Evolutionary conservation across 1,284 basidiomycete species (phyloP).

Genomic region (Moesziomyces antarcticus): DNA sequence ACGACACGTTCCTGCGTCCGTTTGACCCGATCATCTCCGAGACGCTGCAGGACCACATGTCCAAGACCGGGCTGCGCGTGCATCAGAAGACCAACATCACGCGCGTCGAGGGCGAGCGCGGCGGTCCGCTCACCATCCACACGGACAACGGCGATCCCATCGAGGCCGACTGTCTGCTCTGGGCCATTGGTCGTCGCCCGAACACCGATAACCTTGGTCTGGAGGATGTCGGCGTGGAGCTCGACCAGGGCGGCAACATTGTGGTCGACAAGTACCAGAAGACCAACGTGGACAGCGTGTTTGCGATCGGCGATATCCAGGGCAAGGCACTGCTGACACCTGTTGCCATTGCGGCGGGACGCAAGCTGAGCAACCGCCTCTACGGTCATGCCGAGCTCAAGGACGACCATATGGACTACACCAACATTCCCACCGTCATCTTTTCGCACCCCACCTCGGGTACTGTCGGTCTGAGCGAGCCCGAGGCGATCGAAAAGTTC

Average conservation of each 20-base stretch:
- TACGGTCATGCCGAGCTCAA: constrained; percentile 87
- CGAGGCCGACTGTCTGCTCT: constrained; percentile 88
- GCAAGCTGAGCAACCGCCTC: constrained; percentile 86
- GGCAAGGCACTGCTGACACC: constrained; percentile 94
- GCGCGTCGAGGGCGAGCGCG: constrained; percentile 75
- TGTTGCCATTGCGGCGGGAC: constrained; percentile 96
- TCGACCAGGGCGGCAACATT: constrained; percentile 82
- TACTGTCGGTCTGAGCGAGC: constrained; percentile 75
- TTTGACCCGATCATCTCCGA: constrained; percentile 92
- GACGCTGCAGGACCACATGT: constrained; percentile 91
- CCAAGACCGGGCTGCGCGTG: constrained; percentile 86
- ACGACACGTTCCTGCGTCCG: constrained; percentile 87
- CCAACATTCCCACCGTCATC: constrained; percentile 78
- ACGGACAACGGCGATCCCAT: constrained; percentile 75
- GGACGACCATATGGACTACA: constrained; percentile 87
- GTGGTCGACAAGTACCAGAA: constrained; percentile 88
- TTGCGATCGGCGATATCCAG: constrained; percentile 88
- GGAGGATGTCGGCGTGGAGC: constrained; percentile 80
- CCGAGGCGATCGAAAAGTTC: constrained; percentile 85
- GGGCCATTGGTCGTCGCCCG: constrained; percentile 92
- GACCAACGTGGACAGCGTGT: constrained; percentile 77
- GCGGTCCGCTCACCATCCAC: constrained; percentile 59
- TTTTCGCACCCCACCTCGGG: constrained; percentile 59
- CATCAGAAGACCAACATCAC: constrained; percentile 82
- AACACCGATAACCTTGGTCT: constrained; percentile 83